Conservation (phyloP, 805 yeast genomes). For the Torulaspora maleeae region DNA sequence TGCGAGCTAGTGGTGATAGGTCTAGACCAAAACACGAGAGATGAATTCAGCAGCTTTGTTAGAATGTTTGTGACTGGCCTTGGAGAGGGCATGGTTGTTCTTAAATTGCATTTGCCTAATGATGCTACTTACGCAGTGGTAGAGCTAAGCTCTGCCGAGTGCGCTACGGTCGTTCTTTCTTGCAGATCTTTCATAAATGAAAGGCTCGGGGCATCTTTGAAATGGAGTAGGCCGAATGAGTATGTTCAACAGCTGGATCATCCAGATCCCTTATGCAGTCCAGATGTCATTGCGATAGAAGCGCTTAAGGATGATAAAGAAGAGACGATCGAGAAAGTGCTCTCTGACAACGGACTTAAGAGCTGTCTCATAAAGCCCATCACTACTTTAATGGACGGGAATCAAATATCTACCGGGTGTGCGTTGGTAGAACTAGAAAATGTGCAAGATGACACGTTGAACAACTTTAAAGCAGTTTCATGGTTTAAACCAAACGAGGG, state of each 20-base stretch:
- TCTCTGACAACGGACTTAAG: conserved; percentile 11
- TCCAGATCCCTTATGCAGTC: conserved; percentile 19
- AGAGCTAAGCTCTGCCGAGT: conserved; percentile 18
- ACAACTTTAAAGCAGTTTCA: conserved; percentile 4
- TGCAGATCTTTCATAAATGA: conserved; percentile 23
- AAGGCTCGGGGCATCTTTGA: conserved; percentile 11
- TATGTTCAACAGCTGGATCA: conserved; percentile 23
- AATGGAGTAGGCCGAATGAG: conserved; percentile 30
- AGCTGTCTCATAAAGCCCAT: conserved; percentile 10
- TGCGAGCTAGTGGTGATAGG: conserved; percentile 26
- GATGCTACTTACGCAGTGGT: conserved; percentile 9
- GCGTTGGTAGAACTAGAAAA: conserved; percentile 23
- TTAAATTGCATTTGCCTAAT: neutral
- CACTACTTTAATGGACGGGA: conserved; percentile 1
- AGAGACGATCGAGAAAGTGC: conserved; percentile 6
- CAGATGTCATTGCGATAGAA: conserved; percentile 21
- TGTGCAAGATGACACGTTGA: neutral
- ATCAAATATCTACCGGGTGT: conserved; percentile 26
- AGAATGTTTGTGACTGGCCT: conserved; percentile 8
- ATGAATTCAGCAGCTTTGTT: conserved; percentile 1
- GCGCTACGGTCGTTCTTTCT: conserved; percentile 22
- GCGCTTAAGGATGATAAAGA: conserved; percentile 14
- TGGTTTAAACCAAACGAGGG: conserved; percentile 27
- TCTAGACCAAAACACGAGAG: neutral
- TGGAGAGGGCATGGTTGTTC: conserved; percentile 9